Evolutionary conservation across 768 basidiomycete genomes (phyloP), one percentile per base, ranked within the genome.

Genomic region (Hydnomerulius pinastri): DNA sequence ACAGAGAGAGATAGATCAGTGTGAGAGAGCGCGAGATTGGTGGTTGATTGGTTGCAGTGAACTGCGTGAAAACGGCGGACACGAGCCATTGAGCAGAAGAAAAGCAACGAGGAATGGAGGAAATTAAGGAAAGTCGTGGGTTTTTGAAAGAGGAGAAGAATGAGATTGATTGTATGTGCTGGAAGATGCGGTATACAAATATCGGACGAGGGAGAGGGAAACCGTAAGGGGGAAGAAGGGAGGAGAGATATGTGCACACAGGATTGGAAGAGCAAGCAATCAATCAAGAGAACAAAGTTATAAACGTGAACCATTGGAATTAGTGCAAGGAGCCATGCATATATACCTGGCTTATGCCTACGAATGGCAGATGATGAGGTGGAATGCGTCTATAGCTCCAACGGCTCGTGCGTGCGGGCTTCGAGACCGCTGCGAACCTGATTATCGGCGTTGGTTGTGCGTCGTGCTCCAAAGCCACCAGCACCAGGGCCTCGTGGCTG

Each of bases 401-500:
- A 70, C 33, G 88, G 88, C 75, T 93, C 88, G 73, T 91, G 87
- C 55, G 88, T 89, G 70, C 86, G 82, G 61, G 89, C 81, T 66
- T 93, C 91, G 61, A 92, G 80, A 69, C 85, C 87, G 29, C 57
- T 65, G 71, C 83, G 79, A 41, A 74, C 64, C 63, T 77, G 77
- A 48, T 65, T 63, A n/a, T 71, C 72, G 46, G 58, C 44, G 50
- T 54, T 64, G 43, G 74, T 66, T 48, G 66, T 64, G 57, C 78
- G 58, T 56, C 90, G 77, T 58, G 75, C 73, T 28, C 76, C 79
- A 62, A 93, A 92, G n/a, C 90, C 90, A 41, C 81, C 78, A 0
- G 76, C 72, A 36, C 88, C 89, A 46, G 91, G 91, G 15, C 91
- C 91, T 45, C 92, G 85, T 6, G 91, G 91, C 70, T 93, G 91